Conservation (phyloP, 1,139 yeast species). For the Saccharomyces uvarum region DNA sequence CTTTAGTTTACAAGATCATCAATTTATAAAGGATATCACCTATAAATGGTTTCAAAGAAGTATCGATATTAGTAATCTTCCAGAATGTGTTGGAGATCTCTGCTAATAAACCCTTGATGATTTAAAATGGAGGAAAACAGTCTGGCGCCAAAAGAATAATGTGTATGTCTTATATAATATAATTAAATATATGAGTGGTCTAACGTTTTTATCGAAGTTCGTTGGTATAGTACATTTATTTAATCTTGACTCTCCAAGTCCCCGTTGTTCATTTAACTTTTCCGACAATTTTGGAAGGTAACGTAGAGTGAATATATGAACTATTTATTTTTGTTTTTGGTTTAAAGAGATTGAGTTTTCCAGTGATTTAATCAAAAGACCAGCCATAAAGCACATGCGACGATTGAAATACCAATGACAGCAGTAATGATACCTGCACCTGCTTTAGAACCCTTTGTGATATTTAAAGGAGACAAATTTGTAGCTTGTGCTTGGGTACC, state of each 20-base stretch:
- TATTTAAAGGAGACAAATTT: slow-evolving; percentile 40
- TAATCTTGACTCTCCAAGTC: neutral
- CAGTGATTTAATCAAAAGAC: slow-evolving; percentile 34
- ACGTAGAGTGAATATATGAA: no score
- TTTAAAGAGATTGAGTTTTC: neutral
- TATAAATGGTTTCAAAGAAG: slow-evolving; percentile 21
- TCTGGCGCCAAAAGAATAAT: neutral
- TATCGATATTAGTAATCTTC: slow-evolving; percentile 6
- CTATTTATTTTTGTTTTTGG: neutral
- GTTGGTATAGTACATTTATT: neutral
- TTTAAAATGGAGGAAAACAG: no score
- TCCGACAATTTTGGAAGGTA: neutral
- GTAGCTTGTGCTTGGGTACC: slow-evolving; percentile 40
- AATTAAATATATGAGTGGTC: neutral
- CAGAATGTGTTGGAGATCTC: neutral
- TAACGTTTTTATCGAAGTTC: neutral
- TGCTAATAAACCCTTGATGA: neutral
- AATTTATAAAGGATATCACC: slow-evolving; percentile 17
- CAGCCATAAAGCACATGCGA: slow-evolving; percentile 71
- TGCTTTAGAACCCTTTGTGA: slow-evolving; percentile 62
- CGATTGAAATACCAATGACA: slow-evolving; percentile 54
- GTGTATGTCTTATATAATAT: neutral
- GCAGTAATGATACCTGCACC: slow-evolving; percentile 89
- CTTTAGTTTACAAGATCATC: slow-evolving; percentile 26
- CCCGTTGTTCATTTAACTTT: neutral